A percentile compares a stretch with the other conserved stretches of the same genome.
Evolutionary conservation across 805 yeast species (phyloP).

Genomic region (Candida chauliodis): DNA sequence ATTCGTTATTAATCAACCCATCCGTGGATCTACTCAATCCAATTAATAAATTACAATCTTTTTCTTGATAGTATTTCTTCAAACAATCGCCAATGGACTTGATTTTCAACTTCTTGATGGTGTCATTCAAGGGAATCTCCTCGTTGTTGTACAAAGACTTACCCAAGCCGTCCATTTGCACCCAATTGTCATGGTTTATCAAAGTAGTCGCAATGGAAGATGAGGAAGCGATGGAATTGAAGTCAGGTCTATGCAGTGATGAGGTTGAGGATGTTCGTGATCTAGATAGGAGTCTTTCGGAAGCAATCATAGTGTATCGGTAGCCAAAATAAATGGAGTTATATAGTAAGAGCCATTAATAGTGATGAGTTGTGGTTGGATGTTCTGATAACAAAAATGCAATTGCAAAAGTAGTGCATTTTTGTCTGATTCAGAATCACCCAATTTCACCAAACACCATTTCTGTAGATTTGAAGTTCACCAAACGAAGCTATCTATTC

Average conservation of each 20-base stretch:
- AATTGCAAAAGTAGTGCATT: too few species aligned
- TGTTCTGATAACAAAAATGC: too few species aligned
- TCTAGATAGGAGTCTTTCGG: neutral
- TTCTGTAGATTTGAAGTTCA: too few species aligned
- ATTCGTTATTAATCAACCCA: constrained; percentile 42
- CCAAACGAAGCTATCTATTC: too few species aligned
- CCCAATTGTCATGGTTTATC: constrained; percentile 38
- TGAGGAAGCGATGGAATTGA: neutral
- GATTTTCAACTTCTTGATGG: constrained; percentile 33
- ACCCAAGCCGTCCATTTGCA: constrained; percentile 48
- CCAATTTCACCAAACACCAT: too few species aligned
- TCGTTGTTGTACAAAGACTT: constrained; percentile 41
- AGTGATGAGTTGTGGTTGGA: too few species aligned
- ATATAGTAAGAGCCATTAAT: neutral
- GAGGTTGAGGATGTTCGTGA: constrained; percentile 1
- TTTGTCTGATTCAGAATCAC: too few species aligned
- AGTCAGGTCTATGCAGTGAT: neutral
- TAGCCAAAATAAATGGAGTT: too few species aligned
- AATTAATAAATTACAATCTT: constrained; percentile 23
- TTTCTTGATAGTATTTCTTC: constrained; percentile 1
- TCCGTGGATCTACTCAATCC: constrained; percentile 42
- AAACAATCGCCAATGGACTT: constrained; percentile 29
- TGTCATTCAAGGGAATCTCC: constrained; percentile 38
- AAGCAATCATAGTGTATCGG: neutral
- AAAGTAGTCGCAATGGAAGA: too few species aligned